Base-by-base conservation (phyloP, 106 monocot genomes). In the Triglochin maritima region DNA sequence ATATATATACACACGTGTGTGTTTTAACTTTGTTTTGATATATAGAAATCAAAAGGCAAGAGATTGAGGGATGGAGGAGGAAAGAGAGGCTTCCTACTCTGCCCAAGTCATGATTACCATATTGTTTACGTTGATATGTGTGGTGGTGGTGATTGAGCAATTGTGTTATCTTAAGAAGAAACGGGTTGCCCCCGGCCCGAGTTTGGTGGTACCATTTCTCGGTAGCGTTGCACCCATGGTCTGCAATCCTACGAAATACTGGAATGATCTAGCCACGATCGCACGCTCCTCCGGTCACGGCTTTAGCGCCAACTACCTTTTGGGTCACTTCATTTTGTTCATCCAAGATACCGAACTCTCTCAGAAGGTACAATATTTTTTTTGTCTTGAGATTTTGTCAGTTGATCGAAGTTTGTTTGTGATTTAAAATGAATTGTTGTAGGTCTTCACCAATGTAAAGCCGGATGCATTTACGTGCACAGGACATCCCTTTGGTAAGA, bases 391-490 rank as follows among this genome's bases (percentile, higher is more conserved):
- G n/a, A n/a, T n/a, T n/a, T n/a, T n/a, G n/a, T n/a, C n/a, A n/a
- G n/a, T n/a, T n/a, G n/a, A n/a, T n/a, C n/a, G n/a, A n/a, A n/a
- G n/a, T n/a, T n/a, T n/a, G n/a, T n/a, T n/a, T n/a, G n/a, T n/a
- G n/a, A n/a, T n/a, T n/a, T n/a, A n/a, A n/a, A n/a, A n/a, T n/a
- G n/a, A n/a, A n/a, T n/a, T n/a, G n/a, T n/a, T n/a, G n/a, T n/a
- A n/a, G n/a, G 52, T 95, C 69, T 90, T 95, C 78, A 66, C 90
- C 77, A 95, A 95, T 74, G 95, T 95, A 65, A 80, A 90, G 49
- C 83, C 90, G 58, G 95, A 95, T 56, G 90, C 90, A 63, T 95
- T 95, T 79, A 87, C 86, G 72, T 78, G 90, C 67, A 85, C 90
- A 77, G 95, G 90, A 59, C 90, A 90, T 66, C 95, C 95, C 29